phyloP scores from a whole-genome alignment of 768 basidiomycete species.

The Lactifluus pinguis region DNA sequence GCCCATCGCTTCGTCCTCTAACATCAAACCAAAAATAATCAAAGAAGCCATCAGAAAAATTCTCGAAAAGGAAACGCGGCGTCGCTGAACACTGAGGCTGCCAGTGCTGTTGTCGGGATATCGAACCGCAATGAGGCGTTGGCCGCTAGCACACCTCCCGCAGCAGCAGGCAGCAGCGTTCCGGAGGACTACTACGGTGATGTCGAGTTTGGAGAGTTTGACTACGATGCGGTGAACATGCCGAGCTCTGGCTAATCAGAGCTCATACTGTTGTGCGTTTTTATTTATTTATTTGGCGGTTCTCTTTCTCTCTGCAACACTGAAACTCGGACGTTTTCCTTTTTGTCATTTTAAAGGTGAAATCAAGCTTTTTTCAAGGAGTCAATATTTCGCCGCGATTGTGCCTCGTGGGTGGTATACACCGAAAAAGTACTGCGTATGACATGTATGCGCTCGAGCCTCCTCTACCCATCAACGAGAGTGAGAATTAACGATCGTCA shows the following conservation, averaged over 20 bases:
- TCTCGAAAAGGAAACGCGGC: background rate
- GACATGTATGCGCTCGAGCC: conserved; percentile 12
- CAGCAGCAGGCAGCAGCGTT: background rate
- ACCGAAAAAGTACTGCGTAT: conserved; percentile 10
- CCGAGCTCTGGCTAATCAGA: conserved; percentile 19
- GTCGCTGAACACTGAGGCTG: background rate
- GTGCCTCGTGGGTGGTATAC: conserved; percentile 10
- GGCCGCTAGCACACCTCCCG: background rate
- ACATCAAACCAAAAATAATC: background rate
- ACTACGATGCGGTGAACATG: conserved; percentile 15
- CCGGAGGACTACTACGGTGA: background rate
- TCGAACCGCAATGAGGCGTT: background rate
- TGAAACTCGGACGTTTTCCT: background rate
- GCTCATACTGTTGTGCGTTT: conserved; percentile 10
- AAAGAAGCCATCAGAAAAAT: background rate
- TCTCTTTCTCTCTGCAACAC: background rate
- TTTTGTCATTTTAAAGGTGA: background rate
- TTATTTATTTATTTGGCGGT: background rate
- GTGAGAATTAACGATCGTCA: background rate
- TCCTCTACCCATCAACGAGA: background rate
- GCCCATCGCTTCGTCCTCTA: no score
- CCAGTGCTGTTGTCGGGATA: background rate
- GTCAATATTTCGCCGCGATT: background rate
- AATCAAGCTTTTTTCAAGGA: conserved; percentile 3
- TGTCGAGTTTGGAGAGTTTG: conserved; percentile 19